Percentiles rank a stretch among this genome's conserved stretches.
Conservation (phyloP, 106 monocot species). For the Apostasia ramifera region DNA sequence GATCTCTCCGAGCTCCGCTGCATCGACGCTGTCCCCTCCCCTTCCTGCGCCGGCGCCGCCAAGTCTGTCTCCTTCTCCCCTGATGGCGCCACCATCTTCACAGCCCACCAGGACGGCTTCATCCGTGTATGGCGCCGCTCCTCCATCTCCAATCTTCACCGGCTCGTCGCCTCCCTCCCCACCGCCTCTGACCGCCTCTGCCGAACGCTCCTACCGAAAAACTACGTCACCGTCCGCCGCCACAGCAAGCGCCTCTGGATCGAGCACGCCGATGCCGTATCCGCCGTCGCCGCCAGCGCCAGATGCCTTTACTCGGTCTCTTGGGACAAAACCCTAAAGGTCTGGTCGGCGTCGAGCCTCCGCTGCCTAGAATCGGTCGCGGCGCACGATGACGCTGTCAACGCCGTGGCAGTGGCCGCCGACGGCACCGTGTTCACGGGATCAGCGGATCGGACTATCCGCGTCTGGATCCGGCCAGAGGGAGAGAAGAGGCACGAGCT, state of each 20-base stretch:
- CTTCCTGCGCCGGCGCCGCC: slow-evolving; percentile 36
- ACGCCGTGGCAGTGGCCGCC: slow-evolving; percentile 45
- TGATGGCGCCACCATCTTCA: slow-evolving; percentile 24
- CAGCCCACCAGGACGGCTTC: slow-evolving; percentile 72
- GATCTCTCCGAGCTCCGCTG: slow-evolving; percentile 21
- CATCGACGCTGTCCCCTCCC: slow-evolving; percentile 15
- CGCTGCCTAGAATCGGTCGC: slow-evolving; percentile 46
- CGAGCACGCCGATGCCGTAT: slow-evolving; percentile 68
- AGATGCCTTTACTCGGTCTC: slow-evolving; percentile 64
- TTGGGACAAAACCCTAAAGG: slow-evolving; percentile 81
- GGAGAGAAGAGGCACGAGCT: slow-evolving; percentile 10
- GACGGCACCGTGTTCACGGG: slow-evolving; percentile 75
- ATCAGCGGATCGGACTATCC: slow-evolving; percentile 55
- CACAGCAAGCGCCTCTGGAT: slow-evolving; percentile 59
- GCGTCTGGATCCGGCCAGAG: slow-evolving; percentile 28
- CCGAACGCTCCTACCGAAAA: slow-evolving; percentile 48
- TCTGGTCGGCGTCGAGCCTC: slow-evolving; percentile 42
- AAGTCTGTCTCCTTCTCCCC: slow-evolving; percentile 39
- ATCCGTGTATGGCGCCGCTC: slow-evolving; percentile 53
- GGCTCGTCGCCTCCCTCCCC: slow-evolving; percentile 46
- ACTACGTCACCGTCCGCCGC: slow-evolving; percentile 54
- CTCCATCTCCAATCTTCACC: slow-evolving; percentile 10
- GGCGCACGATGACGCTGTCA: slow-evolving; percentile 84
- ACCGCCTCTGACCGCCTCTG: slow-evolving; percentile 47
- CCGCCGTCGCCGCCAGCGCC: slow-evolving; percentile 33